Evolutionary conservation across 2,329 filamentous ascomycete genomes (phyloP).

Genomic region (Xylaria sp.): DNA sequence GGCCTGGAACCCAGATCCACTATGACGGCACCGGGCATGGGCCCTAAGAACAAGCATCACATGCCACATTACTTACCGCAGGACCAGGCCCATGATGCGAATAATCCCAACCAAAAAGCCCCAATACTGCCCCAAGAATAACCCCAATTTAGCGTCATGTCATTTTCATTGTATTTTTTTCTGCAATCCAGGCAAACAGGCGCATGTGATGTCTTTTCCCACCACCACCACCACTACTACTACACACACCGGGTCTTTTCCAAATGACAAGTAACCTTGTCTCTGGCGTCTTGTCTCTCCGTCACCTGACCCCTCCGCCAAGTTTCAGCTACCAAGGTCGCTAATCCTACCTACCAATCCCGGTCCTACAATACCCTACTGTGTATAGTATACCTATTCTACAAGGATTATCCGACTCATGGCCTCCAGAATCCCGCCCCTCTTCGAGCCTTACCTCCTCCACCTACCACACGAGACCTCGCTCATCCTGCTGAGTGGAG

Average conservation of each 20-base stretch:
- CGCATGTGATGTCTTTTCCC: not conserved
- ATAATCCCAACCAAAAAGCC: not conserved
- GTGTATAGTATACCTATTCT: not conserved
- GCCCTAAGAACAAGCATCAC: conserved; percentile 32
- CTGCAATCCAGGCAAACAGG: not conserved
- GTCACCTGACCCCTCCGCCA: conserved; percentile 29
- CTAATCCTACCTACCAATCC: not conserved
- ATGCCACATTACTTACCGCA: conserved; percentile 29
- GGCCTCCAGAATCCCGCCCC: conserved; percentile 68
- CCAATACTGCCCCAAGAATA: not conserved
- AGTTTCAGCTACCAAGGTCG: not conserved
- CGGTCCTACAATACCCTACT: conserved; percentile 2
- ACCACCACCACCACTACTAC: not conserved
- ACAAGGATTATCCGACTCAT: conserved; percentile 45
- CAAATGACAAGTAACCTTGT: not conserved
- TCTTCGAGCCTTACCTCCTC: conserved; percentile 74
- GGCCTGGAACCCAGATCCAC: conserved; percentile 16
- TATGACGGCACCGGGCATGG: conserved; percentile 40
- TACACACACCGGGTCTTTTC: not conserved
- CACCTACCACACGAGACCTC: conserved; percentile 66
- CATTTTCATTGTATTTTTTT: not conserved
- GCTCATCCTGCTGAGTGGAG: conserved; percentile 74
- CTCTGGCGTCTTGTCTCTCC: not conserved
- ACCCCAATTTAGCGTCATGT: not conserved
- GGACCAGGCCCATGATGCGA: conserved; percentile 5